These are phyloP conservation scores for Angophora floribunda DNA, from an alignment of 345 rosid genomes.

Conservation along the genomic window DNA sequence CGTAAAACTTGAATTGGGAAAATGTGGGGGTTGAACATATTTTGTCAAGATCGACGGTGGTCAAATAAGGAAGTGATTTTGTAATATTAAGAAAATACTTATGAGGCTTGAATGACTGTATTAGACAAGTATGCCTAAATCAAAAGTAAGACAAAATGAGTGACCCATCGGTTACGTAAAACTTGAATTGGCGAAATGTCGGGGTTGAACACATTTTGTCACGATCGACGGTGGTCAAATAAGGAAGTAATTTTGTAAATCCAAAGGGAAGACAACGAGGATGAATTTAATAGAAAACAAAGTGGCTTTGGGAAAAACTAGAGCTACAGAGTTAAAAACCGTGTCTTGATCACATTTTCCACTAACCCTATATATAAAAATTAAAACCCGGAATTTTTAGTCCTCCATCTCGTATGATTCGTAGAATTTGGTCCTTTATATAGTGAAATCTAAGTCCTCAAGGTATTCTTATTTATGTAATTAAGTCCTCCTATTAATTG, in stretches of 20 bases:
- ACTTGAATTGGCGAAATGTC: background rate
- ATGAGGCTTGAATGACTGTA: too few relatives aligned
- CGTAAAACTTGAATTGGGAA: background rate
- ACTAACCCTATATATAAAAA: background rate
- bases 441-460: background rate
- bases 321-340: background rate
- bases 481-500: background rate
- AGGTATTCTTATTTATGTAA: too few relatives aligned
- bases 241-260: background rate
- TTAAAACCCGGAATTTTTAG: background rate
- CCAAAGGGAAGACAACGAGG: background rate
- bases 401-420: too few relatives aligned
- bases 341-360: background rate
- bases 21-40: background rate
- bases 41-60: background rate
- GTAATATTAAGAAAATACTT: too few relatives aligned
- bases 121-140: too few relatives aligned
- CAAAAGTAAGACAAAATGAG: background rate
- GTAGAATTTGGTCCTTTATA: too few relatives aligned
- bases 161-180: background rate
- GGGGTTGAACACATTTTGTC: background rate
- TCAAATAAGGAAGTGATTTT: background rate
- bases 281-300: background rate
- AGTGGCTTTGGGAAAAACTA: background rate
- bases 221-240: background rate